Evolutionary conservation across 495 filamentous ascomycete species (phyloP), one percentile per base, ranked within the genome.

Genomic region (Neurospora sp.): DNA sequence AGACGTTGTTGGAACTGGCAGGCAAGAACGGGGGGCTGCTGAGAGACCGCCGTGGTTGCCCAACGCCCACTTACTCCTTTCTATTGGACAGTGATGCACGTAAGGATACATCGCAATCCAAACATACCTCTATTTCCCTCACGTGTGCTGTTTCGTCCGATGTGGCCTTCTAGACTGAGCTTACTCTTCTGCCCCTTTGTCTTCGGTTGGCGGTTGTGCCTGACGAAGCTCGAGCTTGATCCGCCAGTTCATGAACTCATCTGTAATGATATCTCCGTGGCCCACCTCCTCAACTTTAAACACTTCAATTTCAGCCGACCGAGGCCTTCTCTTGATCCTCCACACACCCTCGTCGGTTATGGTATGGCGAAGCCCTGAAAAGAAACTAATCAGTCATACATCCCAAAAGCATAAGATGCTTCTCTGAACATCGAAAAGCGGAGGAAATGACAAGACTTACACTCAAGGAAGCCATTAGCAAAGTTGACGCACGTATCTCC

Each of bases 401-500:
- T 12, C 2, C 11, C 14, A 9, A 18, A 18, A 69, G 1, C 10
- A 41, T 3, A 75, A n/a, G 12, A 70, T 2, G 11, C 39, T 44
- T 6, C 18, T 1, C n/a, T 12, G 31, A 12, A 16, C 27, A 37
- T 73, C 5, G 35, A 2, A 31, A 6, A 46, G 10, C 27, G 6
- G 40, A 35, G 7, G 14, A 39, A 39, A 39, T n/a, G 7, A 31
- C 12, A 12, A 66, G 18, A 72, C 23, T 60, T 73, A 93, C 92
- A 96, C 14, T 91, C 89, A 23, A 99, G 81, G 76, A 98, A 93
- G 1, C 79, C 84, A 6, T 86, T 88, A 6, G 93, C 87, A 82
- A 97, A 97, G 74, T 96, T 96, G 81, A 98, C 95, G 77, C 95
- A 97, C 31, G 90, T 84, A 77, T 97, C 94, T 2, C 92, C 94